Base-by-base conservation (phyloP, 108 stramenopile genomes). In the Conticribra weissflogii region DNA sequence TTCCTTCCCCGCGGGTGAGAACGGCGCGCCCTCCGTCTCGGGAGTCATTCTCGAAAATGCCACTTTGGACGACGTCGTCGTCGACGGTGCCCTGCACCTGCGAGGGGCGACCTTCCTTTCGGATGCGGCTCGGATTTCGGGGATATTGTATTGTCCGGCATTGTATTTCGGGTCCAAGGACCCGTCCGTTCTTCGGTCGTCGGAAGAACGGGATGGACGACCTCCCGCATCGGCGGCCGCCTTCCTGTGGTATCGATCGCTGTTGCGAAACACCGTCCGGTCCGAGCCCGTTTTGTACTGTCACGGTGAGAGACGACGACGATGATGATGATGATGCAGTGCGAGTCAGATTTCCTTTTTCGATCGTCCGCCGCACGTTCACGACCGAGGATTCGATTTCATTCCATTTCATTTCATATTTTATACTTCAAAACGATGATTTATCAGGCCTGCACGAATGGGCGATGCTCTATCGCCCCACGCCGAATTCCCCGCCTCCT, bases 381-480 rank as follows among this genome's bases (percentile, higher is more conserved):
- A 15, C 51, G 7, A n/a, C 14, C 22, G 51, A n/a, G 18, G 19
- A n/a, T 15, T 4, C 18, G 4, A 23, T 23, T 23, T 23, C 53
- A 54, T 54, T 19, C 22, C 14, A 2, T 12, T 1, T 19, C 9
- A 15, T 1, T 3, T 27, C 15, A 19, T 23, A 19, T 19, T 14
- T 12, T 54, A 1, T 27, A 27, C 23, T 19, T 1, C 15, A 58
- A 58, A 3, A 8, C 19, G 2, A 19, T 58, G 1, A 19, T 4
- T 56, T 14, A 22, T 15, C 49, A 53, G 66, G 66, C 44, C 72
- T 96, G 27, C 97, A 98, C 78, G 97, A 98, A 71, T 98, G 96
- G 96, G 97, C 97, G 22, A 98, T 98, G 97, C 93, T 95, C 23
- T 98, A 98, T 59, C 86, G 86, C 33, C 90, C 88, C 1, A 54